Percentiles rank a stretch among this genome's conserved stretches.
phyloP scores from a whole-genome alignment of 176 grass and related monocot genomes.

The Leersia perrieri region DNA sequence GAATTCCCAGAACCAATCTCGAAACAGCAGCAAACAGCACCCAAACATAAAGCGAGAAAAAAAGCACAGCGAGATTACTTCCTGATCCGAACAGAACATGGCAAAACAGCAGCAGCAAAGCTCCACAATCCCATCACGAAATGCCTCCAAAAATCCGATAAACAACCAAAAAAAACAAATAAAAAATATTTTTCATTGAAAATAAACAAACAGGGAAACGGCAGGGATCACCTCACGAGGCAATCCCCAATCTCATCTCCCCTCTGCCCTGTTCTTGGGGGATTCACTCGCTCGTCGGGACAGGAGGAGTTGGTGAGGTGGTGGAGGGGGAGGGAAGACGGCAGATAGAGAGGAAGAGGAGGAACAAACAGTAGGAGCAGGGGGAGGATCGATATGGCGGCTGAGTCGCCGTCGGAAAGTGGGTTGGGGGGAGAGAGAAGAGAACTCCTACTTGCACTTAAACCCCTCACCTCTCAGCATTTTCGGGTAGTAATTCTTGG shows the following conservation, averaged over 20 bases:
- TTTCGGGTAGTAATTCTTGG: slow-evolving; percentile 26
- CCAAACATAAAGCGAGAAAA: not conserved
- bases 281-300: slow-evolving; percentile 26
- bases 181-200: not conserved
- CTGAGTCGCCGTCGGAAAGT: slow-evolving; percentile 51
- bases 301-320: slow-evolving; percentile 40
- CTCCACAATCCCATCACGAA: not conserved
- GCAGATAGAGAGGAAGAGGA: slow-evolving; percentile 8
- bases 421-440: slow-evolving; percentile 31
- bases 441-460: slow-evolving; percentile 29
- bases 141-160: not conserved
- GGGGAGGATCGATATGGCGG: slow-evolving; percentile 50
- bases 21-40: not conserved
- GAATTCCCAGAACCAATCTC: not conserved
- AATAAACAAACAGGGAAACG: not conserved
- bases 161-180: not conserved
- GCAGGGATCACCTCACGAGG: slow-evolving; percentile 40
- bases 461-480: slow-evolving; percentile 38
- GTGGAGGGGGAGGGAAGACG: not conserved
- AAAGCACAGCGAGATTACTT: not conserved
- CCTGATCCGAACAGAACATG: not conserved
- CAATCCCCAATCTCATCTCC: not conserved
- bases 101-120: not conserved
- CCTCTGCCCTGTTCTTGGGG: not conserved
- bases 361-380: slow-evolving; percentile 10